These are phyloP conservation scores for Solanum rostratum DNA, from an alignment of 257 asterid genomes.

Conservation along the genomic window DNA sequence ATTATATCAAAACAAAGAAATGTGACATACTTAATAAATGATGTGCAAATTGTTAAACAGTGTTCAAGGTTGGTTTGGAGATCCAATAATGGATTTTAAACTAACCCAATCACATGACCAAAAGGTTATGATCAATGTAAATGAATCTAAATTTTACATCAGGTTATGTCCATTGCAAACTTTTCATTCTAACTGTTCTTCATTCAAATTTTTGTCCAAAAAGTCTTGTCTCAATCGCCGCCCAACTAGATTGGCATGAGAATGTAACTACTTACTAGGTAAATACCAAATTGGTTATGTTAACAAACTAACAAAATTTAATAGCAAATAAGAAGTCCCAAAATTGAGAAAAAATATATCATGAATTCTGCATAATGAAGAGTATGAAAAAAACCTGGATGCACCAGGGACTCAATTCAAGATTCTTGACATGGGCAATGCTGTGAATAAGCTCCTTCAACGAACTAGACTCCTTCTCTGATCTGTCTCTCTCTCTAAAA, in stretches of 20 bases:
- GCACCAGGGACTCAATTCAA: background rate
- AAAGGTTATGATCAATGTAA: background rate
- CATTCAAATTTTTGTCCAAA: background rate
- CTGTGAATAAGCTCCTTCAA: background rate
- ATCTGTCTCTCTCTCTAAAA: background rate
- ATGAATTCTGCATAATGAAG: background rate
- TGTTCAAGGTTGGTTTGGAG: background rate
- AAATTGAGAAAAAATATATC: background rate
- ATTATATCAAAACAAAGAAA: background rate
- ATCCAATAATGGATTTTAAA: background rate
- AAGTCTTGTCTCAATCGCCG: background rate
- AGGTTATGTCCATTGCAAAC: background rate
- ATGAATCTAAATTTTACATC: background rate
- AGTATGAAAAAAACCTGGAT: background rate
- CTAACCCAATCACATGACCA: background rate
- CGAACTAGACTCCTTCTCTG: background rate
- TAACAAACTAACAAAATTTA: background rate
- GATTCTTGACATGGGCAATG: background rate
- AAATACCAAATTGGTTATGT: background rate
- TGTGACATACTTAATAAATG: background rate
- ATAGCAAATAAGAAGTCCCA: background rate
- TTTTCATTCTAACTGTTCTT: background rate
- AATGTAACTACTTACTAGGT: background rate
- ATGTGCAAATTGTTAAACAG: background rate
- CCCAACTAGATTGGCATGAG: background rate